phyloP scores from a whole-genome alignment of 805 yeast species.

The Pichia eremophila region DNA sequence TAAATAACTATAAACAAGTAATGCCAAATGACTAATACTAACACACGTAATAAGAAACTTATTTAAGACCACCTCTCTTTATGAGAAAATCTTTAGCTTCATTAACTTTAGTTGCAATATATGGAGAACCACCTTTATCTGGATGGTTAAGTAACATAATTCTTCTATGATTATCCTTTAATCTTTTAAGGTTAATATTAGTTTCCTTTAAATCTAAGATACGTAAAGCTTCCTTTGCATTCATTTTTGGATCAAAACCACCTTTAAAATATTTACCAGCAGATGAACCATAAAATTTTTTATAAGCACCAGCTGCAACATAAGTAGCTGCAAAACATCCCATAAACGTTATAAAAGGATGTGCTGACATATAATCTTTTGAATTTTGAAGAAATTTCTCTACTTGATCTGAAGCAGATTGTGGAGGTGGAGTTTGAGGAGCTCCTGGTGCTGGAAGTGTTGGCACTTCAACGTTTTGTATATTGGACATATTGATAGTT shows the following conservation, averaged over 20 bases:
- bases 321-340: slow-evolving; percentile 62
- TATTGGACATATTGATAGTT: slow-evolving; percentile 13
- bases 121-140: slow-evolving; percentile 89
- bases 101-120: slow-evolving; percentile 80
- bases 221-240: slow-evolving; percentile 77
- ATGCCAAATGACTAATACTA: not conserved
- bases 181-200: slow-evolving; percentile 48
- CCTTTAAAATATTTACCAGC: slow-evolving; percentile 69
- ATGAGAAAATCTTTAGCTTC: slow-evolving; percentile 81
- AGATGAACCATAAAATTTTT: slow-evolving; percentile 56
- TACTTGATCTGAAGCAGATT: slow-evolving; percentile 17
- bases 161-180: slow-evolving; percentile 72
- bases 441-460: slow-evolving; percentile 51
- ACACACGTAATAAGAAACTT: not conserved
- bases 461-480: slow-evolving; percentile 42
- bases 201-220: slow-evolving; percentile 69
- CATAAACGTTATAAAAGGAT: slow-evolving; percentile 64
- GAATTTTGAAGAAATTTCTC: slow-evolving; percentile 62
- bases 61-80: slow-evolving; percentile 44
- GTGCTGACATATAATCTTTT: slow-evolving; percentile 53
- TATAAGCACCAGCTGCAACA: slow-evolving; percentile 58
- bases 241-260: slow-evolving; percentile 88
- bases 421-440: slow-evolving; percentile 10
- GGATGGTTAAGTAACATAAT: slow-evolving; percentile 90
- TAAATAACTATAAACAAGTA: not conserved